Evolutionary conservation across 1,284 basidiomycete genomes (phyloP).

Genomic region (Anthracocystis setariae): DNA sequence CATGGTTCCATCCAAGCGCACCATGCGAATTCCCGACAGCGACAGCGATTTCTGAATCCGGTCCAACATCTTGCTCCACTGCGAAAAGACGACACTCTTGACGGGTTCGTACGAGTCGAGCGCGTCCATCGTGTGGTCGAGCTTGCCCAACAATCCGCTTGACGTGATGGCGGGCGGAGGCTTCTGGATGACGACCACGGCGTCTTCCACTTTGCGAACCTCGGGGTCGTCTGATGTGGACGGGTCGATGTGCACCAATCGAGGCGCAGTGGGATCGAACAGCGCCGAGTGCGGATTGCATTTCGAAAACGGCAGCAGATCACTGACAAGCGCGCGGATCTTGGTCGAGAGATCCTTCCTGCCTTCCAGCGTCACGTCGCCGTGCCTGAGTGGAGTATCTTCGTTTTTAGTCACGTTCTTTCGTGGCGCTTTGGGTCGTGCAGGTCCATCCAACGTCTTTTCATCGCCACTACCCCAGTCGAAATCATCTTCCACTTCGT

Average conservation of each 20-base stretch:
- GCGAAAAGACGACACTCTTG: conserved; percentile 71
- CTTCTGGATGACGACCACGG: conserved; percentile 47
- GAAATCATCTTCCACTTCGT: conserved; percentile 29
- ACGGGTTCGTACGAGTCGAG: conserved; percentile 50
- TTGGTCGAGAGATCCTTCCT: conserved; percentile 60
- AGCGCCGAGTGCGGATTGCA: conserved; percentile 60
- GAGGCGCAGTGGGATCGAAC: conserved; percentile 58
- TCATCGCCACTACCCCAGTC: conserved; percentile 44
- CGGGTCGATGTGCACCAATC: conserved; percentile 54
- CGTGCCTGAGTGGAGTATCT: conserved; percentile 1
- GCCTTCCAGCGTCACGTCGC: conserved; percentile 31
- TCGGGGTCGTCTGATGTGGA: conserved; percentile 30
- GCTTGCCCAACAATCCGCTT: conserved; percentile 25
- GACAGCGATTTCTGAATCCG: conserved; percentile 57
- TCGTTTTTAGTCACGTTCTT: conserved; percentile 11
- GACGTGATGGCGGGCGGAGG: conserved; percentile 28
- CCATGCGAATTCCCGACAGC: conserved; percentile 56
- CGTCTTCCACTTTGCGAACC: conserved; percentile 32
- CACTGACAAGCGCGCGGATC: conserved; percentile 60
- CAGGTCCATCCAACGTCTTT: background rate
- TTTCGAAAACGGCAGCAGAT: conserved; percentile 62
- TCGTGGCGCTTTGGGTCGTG: conserved; percentile 14
- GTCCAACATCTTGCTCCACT: conserved; percentile 67
- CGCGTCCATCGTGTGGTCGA: conserved; percentile 22
- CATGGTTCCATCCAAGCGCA: conserved; percentile 64